Evolutionary conservation across 306 rosid species (phyloP), one percentile per base, ranked within the genome.

Genomic region (Biancaea sappan): DNA sequence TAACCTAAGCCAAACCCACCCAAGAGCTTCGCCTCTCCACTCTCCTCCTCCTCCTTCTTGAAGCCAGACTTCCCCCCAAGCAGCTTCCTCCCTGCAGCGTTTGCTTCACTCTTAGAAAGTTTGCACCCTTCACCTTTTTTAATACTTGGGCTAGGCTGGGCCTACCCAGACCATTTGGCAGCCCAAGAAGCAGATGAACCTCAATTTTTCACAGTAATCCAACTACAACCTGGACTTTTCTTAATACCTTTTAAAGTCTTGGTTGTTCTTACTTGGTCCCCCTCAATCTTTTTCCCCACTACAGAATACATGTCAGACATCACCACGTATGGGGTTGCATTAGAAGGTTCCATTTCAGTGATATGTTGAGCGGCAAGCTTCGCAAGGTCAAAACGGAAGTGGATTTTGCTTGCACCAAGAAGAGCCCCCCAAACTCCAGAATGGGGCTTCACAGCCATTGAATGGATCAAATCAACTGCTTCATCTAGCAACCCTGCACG

Each of bases 341-440:
- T 85, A 57, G 67, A 77, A 76, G 95, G 98, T 50, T 93, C 93
- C 76, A 87, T 79, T 53, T 85, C 73, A 47, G 81, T 58, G 46
- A 93, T 83, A 50, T 47, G 79, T 46, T 79, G 82, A 67, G 87
- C 86, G 12, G 98, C 98, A 67, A 90, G 87, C 79, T 86, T 52
- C 26, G 98, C 96, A 74, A 90, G 83, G 79, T 90, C 96, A 28
- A 84, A 87, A 69, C 89, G 80, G 22, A 57, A 54, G 74, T 90
- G 88, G 25, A 81, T 82, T 61, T 76, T 78, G 87, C 98, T 87
- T 37, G 95, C 95, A 21, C 88, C 82, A 44, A 90, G 95, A 82
- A 93, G 65, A 72, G 98, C 91, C 44, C 96, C 96, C 95, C 98
- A 93, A 70, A 87, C 84, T 10, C 96, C 95, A 14, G 91, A 63